Evolutionary conservation across 441 rosid species (phyloP), one percentile per base, ranked within the genome.

Genomic region (Breynia disticha): DNA sequence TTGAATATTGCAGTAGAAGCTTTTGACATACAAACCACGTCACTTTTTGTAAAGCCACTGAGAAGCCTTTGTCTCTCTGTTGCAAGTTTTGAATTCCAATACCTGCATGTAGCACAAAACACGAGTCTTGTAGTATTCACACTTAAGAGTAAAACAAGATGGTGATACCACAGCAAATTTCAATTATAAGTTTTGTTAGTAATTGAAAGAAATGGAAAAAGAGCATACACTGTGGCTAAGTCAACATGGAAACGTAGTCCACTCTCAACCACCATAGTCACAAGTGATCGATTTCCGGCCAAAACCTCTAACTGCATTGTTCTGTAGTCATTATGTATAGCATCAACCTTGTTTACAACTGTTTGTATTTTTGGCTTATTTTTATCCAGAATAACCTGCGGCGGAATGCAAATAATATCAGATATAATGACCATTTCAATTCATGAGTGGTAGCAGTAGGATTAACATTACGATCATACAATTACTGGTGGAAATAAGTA

Each of bases 241-340:
- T 91, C 95, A 60, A 91, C 79, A 50, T 81, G 83, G 61, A 83
- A 91, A 52, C 83, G 79, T 47, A 87, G 65, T 65, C 98, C 96
- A 67, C 78, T 90, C 80, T 90, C 96, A 62, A 83, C 87, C 50
- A 85, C 85, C 57, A 75, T 66, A 48, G 98, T 87, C 70, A 83
- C 87, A 63, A 90, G 80, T 57, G 98, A 90, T 69, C 52, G 81
- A 64, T 86, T 91, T 70, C 98, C 98, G 8, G 98, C 96, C 68
- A 91, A 79, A 68, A 91, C 81, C 68, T 91, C 98, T 55, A 87
- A 83, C 69, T 86, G 87, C 98, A 87, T 87, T 41, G 98, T 91
- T 68, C 96, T 74, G 73, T 78, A 82, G 68, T 91, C 96, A 78
- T 79, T 86, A 54, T 84, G 77, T 68, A 88, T 87, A 59, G 76